These are phyloP conservation scores for Aspergillus udagawae DNA, from an alignment of 2,329 filamentous ascomycete genomes.

Conservation along the genomic window DNA sequence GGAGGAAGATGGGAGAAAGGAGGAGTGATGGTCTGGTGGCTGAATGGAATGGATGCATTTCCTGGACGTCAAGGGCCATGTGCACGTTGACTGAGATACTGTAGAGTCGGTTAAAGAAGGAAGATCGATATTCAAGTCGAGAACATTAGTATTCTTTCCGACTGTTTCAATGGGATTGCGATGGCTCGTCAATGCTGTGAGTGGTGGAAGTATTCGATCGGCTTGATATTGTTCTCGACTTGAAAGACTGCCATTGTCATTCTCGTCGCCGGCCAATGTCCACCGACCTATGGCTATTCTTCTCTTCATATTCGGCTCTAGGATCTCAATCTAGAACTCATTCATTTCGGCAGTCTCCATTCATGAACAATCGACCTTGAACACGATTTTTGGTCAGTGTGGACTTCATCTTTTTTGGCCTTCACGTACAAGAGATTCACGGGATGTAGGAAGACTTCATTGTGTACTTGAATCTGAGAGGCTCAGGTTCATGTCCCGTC, in stretches of 20 bases:
- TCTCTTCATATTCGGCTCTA: background rate
- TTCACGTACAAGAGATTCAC: background rate
- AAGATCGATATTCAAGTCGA: background rate
- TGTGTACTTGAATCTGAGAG: background rate
- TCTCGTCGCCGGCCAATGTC: background rate
- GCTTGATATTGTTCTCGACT: constrained; percentile 7
- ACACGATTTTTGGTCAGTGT: background rate
- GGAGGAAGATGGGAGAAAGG: background rate
- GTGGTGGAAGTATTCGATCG: background rate
- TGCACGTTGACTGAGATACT: background rate
- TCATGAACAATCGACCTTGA: background rate
- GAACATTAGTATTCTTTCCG: background rate
- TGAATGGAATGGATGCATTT: background rate
- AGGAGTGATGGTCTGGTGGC: background rate
- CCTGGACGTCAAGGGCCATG: background rate
- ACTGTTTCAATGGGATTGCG: background rate
- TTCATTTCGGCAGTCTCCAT: background rate
- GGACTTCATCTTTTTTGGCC: background rate
- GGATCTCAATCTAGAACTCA: background rate
- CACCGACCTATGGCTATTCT: background rate
- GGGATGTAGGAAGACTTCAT: no score
- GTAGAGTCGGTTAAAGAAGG: background rate
- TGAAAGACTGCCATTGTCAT: background rate
- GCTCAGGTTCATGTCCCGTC: background rate
- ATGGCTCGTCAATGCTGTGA: background rate